Conservation (phyloP, 225 moss, liverwort and hornwort genomes). For the Polytrichum commune region DNA sequence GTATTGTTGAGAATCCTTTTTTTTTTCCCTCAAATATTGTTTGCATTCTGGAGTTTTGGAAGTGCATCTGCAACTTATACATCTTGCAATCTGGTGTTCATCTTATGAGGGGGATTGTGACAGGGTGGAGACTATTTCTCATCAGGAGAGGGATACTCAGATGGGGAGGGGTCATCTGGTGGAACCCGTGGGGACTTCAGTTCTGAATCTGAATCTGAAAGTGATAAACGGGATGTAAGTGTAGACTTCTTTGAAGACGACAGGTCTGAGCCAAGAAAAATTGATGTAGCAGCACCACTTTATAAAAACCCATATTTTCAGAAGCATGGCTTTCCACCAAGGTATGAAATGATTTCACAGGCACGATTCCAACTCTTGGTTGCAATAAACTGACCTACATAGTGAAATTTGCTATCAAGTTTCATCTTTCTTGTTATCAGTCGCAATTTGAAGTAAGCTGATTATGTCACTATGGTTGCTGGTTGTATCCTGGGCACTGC, state of each 20-base stretch:
- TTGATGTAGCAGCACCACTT: conserved; percentile 37
- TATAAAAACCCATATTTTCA: conserved; percentile 21
- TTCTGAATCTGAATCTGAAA: conserved; percentile 45
- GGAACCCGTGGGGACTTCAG: conserved; percentile 20
- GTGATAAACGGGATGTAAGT: conserved; percentile 29
- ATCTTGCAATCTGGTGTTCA: background rate
- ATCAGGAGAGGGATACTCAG: conserved; percentile 36
- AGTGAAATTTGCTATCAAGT: too few relatives aligned
- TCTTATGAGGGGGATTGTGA: background rate
- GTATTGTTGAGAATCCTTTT: too few relatives aligned
- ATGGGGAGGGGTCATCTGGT: conserved; percentile 42
- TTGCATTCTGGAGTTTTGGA: too few relatives aligned
- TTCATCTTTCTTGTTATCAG: too few relatives aligned
- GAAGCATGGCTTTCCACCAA: conserved; percentile 23
- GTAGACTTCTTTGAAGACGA: conserved; percentile 32
- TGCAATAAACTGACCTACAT: too few relatives aligned
- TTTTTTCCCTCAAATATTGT: too few relatives aligned
- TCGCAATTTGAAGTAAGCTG: background rate
- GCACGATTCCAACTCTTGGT: background rate
- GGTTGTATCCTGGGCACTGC: background rate
- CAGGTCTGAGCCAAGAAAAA: conserved; percentile 18
- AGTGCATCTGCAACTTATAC: background rate
- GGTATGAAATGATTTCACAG: conserved; percentile 17
- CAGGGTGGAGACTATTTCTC: conserved; percentile 51
- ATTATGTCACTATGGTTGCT: background rate